phyloP scores from a whole-genome alignment of 139 green algal genomes.

The Tetradesmus obliquus region DNA sequence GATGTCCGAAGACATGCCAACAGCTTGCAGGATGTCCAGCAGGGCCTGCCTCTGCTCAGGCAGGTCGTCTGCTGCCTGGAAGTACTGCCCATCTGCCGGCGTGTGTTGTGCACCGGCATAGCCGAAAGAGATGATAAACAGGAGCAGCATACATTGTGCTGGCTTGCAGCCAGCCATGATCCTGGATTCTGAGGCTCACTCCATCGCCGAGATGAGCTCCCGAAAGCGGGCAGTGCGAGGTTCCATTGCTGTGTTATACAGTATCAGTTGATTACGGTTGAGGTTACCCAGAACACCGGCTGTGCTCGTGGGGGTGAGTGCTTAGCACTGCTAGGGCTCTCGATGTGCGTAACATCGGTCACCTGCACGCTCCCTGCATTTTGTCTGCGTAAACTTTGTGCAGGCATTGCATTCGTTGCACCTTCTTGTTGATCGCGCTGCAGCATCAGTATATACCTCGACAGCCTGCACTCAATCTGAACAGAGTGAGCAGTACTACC shows the following conservation, averaged over 20 bases:
- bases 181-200: not conserved
- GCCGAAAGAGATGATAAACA: not conserved
- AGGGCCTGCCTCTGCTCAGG: conserved; percentile 38
- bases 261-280: too few species aligned
- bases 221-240: not conserved
- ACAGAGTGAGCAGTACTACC: not conserved
- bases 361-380: too few species aligned
- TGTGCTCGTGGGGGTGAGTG: too few species aligned
- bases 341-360: too few species aligned
- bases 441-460: not conserved
- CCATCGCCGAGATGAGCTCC: not conserved
- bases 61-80: not conserved
- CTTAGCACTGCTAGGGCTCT: too few species aligned
- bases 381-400: too few species aligned
- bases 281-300: too few species aligned
- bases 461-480: not conserved
- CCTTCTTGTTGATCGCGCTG: not conserved
- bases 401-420: too few species aligned
- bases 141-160: not conserved
- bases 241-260: not conserved
- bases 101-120: not conserved
- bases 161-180: not conserved
- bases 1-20: not conserved
- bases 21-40: conserved; percentile 5
- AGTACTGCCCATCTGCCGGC: not conserved